Percentiles rank a stretch among this genome's conserved stretches.
These are phyloP conservation scores for Acephala macrosclerotiorum DNA, from an alignment of 2,329 filamentous ascomycete genomes.

Conservation along the genomic window DNA sequence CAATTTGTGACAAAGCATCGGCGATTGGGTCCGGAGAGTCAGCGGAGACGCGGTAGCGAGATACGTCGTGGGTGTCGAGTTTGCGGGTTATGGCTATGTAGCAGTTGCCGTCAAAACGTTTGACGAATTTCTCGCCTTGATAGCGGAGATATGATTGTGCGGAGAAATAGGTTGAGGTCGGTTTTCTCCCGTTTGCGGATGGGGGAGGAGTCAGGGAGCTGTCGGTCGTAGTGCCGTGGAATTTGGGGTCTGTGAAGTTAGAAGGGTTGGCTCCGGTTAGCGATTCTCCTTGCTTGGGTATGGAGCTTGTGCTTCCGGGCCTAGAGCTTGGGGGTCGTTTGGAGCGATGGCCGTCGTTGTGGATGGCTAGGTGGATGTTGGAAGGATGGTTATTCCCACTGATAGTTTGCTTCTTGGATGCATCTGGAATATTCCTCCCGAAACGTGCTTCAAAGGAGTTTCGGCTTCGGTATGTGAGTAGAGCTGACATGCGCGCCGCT, in stretches of 20 bases:
- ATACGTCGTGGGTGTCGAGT: slow-evolving; percentile 95
- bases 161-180: slow-evolving; percentile 88
- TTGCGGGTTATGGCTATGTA: slow-evolving; percentile 99
- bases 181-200: slow-evolving; percentile 42
- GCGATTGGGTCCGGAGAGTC: slow-evolving; percentile 58
- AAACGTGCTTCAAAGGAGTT: slow-evolving; percentile 98
- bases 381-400: slow-evolving; percentile 67
- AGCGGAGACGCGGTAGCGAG: slow-evolving; percentile 68
- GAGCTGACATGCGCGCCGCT: slow-evolving; percentile 94
- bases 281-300: slow-evolving; percentile 15
- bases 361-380: slow-evolving; percentile 74
- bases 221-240: slow-evolving; percentile 67
- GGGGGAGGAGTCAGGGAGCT: slow-evolving; percentile 51
- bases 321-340: slow-evolving; percentile 60
- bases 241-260: slow-evolving; percentile 70
- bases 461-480: slow-evolving; percentile 93
- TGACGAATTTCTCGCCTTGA: slow-evolving; percentile 95
- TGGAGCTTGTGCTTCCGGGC: slow-evolving; percentile 44
- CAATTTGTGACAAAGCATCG: slow-evolving; percentile 80
- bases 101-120: slow-evolving; percentile 96
- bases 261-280: slow-evolving; percentile 38
- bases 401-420: slow-evolving; percentile 83
- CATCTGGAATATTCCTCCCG: slow-evolving; percentile 89
- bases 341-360: slow-evolving; percentile 81
- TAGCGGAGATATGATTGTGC: slow-evolving; percentile 97